Evolutionary conservation across 192 early-diverging fungal species (phyloP).

Genomic region (Mortierella antarctica): DNA sequence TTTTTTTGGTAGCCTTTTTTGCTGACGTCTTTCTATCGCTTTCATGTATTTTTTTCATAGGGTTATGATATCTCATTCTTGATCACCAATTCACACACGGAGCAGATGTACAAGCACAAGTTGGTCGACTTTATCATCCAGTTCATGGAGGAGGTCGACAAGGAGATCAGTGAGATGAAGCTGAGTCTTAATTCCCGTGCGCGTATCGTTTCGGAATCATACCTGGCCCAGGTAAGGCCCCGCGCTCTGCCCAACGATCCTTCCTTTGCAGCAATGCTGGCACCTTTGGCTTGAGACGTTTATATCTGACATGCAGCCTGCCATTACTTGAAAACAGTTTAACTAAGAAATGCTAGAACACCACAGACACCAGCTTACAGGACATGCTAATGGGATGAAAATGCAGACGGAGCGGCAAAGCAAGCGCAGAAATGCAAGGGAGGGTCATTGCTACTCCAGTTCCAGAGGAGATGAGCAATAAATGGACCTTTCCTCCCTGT

Average conservation of each 20-base stretch:
- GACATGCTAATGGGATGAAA: too few species aligned
- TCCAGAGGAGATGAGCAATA: too few species aligned
- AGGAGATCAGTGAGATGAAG: constrained; percentile 99
- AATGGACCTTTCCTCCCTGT: too few species aligned
- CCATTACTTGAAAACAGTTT: not conserved
- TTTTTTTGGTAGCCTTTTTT: constrained; percentile 1
- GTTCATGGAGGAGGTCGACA: constrained; percentile 99
- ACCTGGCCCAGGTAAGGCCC: constrained; percentile 48
- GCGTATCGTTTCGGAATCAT: constrained; percentile 87
- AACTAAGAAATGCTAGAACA: too few species aligned
- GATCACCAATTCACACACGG: constrained; percentile 97
- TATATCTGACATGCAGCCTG: not conserved
- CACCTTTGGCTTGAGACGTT: not conserved
- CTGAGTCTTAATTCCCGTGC: constrained; percentile 89
- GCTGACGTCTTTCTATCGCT: not conserved
- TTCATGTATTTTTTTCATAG: constrained; percentile 50
- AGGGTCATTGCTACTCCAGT: too few species aligned
- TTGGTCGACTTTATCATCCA: constrained; percentile 98
- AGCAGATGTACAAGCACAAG: constrained; percentile 99
- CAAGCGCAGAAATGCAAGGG: too few species aligned
- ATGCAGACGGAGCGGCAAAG: too few species aligned
- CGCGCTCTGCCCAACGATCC: too few species aligned
- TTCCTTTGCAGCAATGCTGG: too few species aligned
- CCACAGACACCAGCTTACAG: too few species aligned
- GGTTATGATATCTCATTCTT: constrained; percentile 98